These are phyloP conservation scores for Bonia amplexicaulis DNA, from an alignment of 176 grass and related monocot species.

Conservation along the genomic window DNA sequence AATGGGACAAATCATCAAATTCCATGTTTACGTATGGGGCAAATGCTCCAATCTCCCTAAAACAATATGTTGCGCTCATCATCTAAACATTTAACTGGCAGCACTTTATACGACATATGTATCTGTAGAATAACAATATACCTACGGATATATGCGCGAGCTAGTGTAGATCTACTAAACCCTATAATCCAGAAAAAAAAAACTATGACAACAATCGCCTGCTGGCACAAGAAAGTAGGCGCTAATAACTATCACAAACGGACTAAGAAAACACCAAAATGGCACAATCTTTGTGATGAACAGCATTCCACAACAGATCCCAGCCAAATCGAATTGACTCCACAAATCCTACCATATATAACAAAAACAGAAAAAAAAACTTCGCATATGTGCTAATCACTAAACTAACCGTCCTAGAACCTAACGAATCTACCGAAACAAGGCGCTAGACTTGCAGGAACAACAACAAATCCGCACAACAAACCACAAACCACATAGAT, in stretches of 20 bases:
- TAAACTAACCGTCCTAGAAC: not conserved
- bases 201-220: not conserved
- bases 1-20: too few relatives aligned
- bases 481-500: not conserved
- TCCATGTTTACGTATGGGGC: too few relatives aligned
- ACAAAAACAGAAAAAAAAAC: not conserved
- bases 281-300: not conserved
- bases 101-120: not conserved
- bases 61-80: not conserved
- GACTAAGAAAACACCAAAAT: not conserved
- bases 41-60: too few relatives aligned
- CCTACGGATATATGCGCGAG: not conserved
- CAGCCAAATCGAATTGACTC: not conserved
- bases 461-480: not conserved
- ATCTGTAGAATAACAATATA: not conserved
- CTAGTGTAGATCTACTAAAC: not conserved
- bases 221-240: not conserved
- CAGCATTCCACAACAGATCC: not conserved
- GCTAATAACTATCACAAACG: not conserved
- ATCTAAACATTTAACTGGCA: not conserved
- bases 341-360: not conserved
- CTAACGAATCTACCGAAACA: not conserved
- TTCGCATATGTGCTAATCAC: not conserved
- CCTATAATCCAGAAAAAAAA: not conserved
- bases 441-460: not conserved